A percentile compares a stretch with the other conserved stretches of the same genome.
Evolutionary conservation across 2,329 filamentous ascomycete species (phyloP).

Genomic region (Alternaria burnsii): DNA sequence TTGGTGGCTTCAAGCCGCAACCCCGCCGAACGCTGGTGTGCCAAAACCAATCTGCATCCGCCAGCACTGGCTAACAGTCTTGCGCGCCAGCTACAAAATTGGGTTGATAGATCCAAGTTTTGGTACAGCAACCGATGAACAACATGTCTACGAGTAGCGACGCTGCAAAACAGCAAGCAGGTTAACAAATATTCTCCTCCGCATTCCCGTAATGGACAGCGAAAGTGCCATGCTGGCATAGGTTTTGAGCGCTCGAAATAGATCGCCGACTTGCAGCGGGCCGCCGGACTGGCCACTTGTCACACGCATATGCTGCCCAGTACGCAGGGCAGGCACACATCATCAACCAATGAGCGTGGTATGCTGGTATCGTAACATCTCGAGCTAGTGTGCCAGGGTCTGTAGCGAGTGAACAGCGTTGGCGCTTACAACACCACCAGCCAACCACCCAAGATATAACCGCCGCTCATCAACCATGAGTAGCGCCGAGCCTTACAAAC

Average conservation of each 20-base stretch:
- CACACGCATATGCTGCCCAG: constrained; percentile 43
- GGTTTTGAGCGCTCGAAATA: constrained; percentile 42
- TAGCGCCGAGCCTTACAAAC: constrained; percentile 45
- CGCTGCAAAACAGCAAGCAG: constrained; percentile 7
- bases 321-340: constrained; percentile 39
- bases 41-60: neutral
- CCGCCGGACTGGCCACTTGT: constrained; percentile 38
- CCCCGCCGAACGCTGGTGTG: constrained; percentile 3
- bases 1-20: constrained; percentile 15
- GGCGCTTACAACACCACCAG: constrained; percentile 47
- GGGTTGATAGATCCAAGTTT: neutral
- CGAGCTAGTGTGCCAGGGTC: constrained; percentile 29
- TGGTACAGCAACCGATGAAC: neutral
- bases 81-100: neutral
- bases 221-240: constrained; percentile 18
- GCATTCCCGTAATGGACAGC: constrained; percentile 21
- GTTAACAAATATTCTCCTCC: constrained; percentile 24
- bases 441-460: constrained; percentile 51
- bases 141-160: neutral
- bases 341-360: constrained; percentile 37
- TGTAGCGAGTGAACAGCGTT: constrained; percentile 41
- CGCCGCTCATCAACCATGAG: constrained; percentile 38
- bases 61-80: neutral
- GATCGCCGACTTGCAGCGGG: constrained; percentile 42
- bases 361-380: constrained; percentile 24